These are phyloP conservation scores for Orbilia oligospora DNA, from an alignment of 2,329 filamentous ascomycete species.

Conservation along the genomic window DNA sequence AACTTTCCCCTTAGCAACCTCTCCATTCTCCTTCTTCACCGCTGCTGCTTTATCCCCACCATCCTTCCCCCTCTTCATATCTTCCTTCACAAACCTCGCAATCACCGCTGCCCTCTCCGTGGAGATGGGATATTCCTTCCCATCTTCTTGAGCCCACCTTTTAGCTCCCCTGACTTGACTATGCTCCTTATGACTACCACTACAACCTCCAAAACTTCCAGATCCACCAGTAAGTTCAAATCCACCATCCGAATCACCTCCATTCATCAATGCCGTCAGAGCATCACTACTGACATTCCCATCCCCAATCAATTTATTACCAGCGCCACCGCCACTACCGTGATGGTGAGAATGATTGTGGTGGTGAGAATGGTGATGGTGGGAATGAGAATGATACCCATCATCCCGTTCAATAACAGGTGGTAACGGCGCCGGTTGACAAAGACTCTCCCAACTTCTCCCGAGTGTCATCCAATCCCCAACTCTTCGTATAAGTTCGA, in stretches of 20 bases:
- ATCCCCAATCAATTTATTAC: constrained; percentile 67
- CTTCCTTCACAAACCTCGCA: constrained; percentile 77
- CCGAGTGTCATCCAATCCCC: constrained; percentile 79
- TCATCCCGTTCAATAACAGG: constrained; percentile 48
- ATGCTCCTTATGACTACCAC: constrained; percentile 63
- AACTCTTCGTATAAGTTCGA: constrained; percentile 78
- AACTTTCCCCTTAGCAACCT: constrained; percentile 23
- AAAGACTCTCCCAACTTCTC: constrained; percentile 79
- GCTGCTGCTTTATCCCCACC: constrained; percentile 29
- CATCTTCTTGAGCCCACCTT: constrained; percentile 76
- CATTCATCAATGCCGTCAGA: constrained; percentile 68
- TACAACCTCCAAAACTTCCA: constrained; percentile 59
- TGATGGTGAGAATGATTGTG: no score
- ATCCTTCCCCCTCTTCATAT: constrained; percentile 58
- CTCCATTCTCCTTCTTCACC: constrained; percentile 21
- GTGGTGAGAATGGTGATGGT: background rate
- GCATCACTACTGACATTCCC: constrained; percentile 48
- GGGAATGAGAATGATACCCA: constrained; percentile 10
- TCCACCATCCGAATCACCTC: constrained; percentile 73
- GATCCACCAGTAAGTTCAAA: constrained; percentile 44
- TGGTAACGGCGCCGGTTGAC: constrained; percentile 74
- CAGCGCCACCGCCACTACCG: constrained; percentile 1
- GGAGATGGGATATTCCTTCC: constrained; percentile 78
- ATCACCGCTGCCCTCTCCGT: constrained; percentile 80
- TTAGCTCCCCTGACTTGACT: constrained; percentile 67